Evolutionary conservation across 2,329 filamentous ascomycete species (phyloP).

Genomic region (Cryphonectria parasitica): DNA sequence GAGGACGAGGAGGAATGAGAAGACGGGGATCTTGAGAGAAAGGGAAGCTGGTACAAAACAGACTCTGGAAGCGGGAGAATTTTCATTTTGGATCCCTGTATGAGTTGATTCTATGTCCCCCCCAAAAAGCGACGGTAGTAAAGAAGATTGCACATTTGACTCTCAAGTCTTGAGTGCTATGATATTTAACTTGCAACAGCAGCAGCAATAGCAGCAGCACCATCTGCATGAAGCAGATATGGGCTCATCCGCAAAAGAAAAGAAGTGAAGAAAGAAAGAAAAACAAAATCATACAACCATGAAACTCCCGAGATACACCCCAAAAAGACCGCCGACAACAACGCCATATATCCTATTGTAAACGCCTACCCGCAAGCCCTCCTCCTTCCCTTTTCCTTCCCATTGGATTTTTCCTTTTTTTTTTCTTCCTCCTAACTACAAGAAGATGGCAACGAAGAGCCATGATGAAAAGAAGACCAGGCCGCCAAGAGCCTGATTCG

Average conservation of each 20-base stretch:
- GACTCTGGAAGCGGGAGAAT: background rate
- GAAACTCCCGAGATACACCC: background rate
- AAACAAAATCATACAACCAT: background rate
- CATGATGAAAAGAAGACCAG: slow-evolving; percentile 15
- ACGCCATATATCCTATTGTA: background rate
- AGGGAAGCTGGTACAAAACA: background rate
- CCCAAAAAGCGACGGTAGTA: background rate
- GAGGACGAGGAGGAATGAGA: background rate
- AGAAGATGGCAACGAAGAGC: slow-evolving; percentile 9
- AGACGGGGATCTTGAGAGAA: background rate
- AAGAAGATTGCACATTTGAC: slow-evolving; percentile 3
- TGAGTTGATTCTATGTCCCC: background rate
- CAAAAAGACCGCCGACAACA: background rate
- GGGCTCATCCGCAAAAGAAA: background rate
- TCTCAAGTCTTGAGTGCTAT: background rate
- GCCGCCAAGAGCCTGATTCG: background rate
- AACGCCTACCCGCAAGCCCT: background rate
- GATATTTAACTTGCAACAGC: background rate
- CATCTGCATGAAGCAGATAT: background rate
- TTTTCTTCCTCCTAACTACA: background rate
- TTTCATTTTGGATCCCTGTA: background rate
- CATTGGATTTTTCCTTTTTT: background rate
- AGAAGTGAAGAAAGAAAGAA: background rate
- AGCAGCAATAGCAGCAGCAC: background rate
- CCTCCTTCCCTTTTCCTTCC: background rate